Base-by-base conservation (phyloP, 768 basidiomycete species). In the Xerocomellus intermedius region DNA sequence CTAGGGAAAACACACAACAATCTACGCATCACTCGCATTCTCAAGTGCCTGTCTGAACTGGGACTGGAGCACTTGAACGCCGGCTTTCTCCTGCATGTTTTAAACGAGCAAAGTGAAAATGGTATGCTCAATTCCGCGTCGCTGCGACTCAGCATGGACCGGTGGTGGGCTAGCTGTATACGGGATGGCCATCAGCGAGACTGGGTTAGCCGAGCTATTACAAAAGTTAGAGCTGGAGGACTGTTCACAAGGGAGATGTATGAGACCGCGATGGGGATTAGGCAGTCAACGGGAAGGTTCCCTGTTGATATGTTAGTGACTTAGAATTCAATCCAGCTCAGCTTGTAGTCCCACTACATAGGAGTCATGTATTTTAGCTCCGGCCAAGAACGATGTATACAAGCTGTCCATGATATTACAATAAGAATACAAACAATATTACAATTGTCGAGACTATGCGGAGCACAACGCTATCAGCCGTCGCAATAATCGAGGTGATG, bases 91-190 rank as follows among this genome's bases (percentile, higher is more conserved):
- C 75, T 90, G 42, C 84, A 87, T 64, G 75, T 89, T 55, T 75
- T 90, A 26, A 79, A 75, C 60, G 85, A 89, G 64, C 88, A 89
- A 64, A 86, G 84, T 61, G 82, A 86, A 65, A 65, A 74, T 21
- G 71, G 74, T 30, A 71, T 78, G 62, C 74, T 91, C 41, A 74
- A 81, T 62, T 73, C 79, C n/a, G 60, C 63, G 10, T 69, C 70
- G 12, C 72, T 89, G 46, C 66, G 69, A 46, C 69, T 71, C 58
- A 89, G 88, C 66, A 89, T 89, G 86, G 88, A 88, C 57, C 73
- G 76, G 53, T 91, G 86, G 84, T 89, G 88, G 88, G 82, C 82
- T 19, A 86, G 86, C 62, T 90, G 87, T 64, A 71, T 88, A 48
- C 75, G 88, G 56, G 77, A 85, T 58, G 76, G 78, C n/a, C 70